phyloP scores from a whole-genome alignment of 2,329 filamentous ascomycete genomes.

The Triangularia setosa region DNA sequence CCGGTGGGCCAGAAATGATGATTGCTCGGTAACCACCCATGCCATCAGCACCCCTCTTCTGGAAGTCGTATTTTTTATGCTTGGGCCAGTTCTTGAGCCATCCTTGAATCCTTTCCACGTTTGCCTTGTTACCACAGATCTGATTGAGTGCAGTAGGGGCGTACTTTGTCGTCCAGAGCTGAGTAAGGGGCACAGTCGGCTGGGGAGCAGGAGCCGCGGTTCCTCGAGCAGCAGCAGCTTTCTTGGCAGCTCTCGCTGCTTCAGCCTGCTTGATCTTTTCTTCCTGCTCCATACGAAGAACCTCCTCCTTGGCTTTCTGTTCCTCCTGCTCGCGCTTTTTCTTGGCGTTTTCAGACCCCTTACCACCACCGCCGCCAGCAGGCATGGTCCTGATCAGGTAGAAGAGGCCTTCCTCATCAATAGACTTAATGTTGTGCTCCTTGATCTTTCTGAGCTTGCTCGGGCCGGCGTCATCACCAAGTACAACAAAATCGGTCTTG shows the following conservation, averaged over 20 bases:
- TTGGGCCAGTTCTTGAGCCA: conserved; percentile 85
- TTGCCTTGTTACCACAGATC: conserved; percentile 90
- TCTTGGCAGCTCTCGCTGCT: conserved; percentile 49
- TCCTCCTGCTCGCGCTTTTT: conserved; percentile 84
- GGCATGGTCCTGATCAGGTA: conserved; percentile 77
- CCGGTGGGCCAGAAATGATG: conserved; percentile 90
- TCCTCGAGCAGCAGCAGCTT: conserved; percentile 44
- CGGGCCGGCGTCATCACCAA: conserved; percentile 87
- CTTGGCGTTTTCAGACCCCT: conserved; percentile 78
- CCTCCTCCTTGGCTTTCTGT: conserved; percentile 74
- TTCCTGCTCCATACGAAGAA: conserved; percentile 79
- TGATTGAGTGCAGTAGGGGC: conserved; percentile 79
- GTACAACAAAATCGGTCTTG: conserved; percentile 90
- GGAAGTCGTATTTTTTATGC: conserved; percentile 75
- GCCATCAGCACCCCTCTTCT: conserved; percentile 77
- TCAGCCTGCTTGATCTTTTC: conserved; percentile 59
- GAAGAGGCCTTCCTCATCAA: conserved; percentile 89
- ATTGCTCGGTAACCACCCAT: conserved; percentile 81
- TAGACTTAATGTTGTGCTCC: conserved; percentile 77
- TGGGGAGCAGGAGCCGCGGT: conserved; percentile 38
- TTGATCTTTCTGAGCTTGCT: conserved; percentile 87
- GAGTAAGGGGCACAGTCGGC: conserved; percentile 46
- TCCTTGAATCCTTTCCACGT: conserved; percentile 81
- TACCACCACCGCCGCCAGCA: conserved; percentile 80
- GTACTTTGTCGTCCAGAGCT: conserved; percentile 93